These are phyloP conservation scores for Oenanthe sinensis DNA, from an alignment of 129 eudicot species.

Conservation along the genomic window DNA sequence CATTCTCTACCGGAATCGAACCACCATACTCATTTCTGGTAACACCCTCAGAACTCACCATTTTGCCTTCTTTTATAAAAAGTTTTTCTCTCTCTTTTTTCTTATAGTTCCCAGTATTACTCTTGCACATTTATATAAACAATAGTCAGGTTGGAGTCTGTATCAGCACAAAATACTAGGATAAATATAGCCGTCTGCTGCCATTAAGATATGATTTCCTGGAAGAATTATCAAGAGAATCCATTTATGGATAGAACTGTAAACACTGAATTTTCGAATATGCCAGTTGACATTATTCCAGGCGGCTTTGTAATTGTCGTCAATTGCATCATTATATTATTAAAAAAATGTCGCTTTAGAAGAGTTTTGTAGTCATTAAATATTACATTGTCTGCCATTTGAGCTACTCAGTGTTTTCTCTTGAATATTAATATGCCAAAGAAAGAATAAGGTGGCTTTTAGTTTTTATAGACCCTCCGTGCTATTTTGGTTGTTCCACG, in stretches of 20 bases:
- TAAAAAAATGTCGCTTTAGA: not conserved
- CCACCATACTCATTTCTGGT: conserved; percentile 27
- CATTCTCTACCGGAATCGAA: conserved; percentile 49
- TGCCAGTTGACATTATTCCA: not conserved
- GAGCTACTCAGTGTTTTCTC: not conserved
- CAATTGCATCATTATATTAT: not conserved
- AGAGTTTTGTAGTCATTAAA: not conserved
- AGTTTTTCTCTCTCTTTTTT: too few species aligned
- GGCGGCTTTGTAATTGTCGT: not conserved
- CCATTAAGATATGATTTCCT: not conserved
- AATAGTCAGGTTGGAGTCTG: not conserved
- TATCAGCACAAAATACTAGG: not conserved
- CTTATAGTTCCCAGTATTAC: not conserved
- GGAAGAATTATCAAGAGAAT: not conserved
- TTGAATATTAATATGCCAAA: not conserved
- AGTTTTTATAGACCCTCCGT: not conserved
- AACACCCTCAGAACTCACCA: not conserved
- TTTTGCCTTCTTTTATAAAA: not conserved
- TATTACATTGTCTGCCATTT: not conserved
- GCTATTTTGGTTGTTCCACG: too few species aligned
- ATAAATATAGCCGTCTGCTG: not conserved
- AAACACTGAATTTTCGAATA: not conserved
- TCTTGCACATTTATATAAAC: not conserved
- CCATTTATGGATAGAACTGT: not conserved
- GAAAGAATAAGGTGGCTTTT: not conserved